phyloP scores from a whole-genome alignment of 1,284 basidiomycete genomes.

The Trichosporon sp. region DNA sequence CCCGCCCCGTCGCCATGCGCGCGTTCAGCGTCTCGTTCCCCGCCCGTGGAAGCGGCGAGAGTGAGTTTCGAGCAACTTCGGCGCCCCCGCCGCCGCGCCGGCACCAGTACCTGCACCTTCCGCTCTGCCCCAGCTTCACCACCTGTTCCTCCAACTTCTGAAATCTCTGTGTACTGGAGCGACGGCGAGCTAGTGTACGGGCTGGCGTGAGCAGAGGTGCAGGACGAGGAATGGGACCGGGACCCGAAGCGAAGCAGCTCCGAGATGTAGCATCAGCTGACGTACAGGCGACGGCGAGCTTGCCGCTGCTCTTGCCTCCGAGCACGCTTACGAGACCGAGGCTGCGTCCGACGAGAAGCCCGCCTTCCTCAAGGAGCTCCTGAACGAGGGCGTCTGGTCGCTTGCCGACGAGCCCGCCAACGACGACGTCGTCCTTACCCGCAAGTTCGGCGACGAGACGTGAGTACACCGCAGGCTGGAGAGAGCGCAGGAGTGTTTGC shows the following conservation, averaged over 20 bases:
- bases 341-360: conserved; percentile 57
- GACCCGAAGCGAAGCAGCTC: neutral
- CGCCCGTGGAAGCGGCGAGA: conserved; percentile 40
- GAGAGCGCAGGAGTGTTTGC: too few species aligned
- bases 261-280: neutral
- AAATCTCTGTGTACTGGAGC: too few species aligned
- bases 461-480: conserved; percentile 50
- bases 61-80: conserved; percentile 27
- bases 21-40: conserved; percentile 35
- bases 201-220: too few species aligned
- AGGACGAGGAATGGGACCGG: too few species aligned
- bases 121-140: neutral
- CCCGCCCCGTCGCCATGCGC: conserved; percentile 15
- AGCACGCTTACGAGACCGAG: conserved; percentile 80
- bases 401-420: conserved; percentile 67
- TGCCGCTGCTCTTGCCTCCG: conserved; percentile 69
- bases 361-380: conserved; percentile 74
- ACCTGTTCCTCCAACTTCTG: neutral
- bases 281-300: conserved; percentile 66
- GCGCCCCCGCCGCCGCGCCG: neutral
- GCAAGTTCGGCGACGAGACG: conserved; percentile 89
- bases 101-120: neutral
- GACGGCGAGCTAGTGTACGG: too few species aligned
- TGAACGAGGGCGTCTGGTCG: conserved; percentile 72
- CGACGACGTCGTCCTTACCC: conserved; percentile 75